Percentiles rank a stretch among this genome's conserved stretches.
phyloP scores from a whole-genome alignment of 768 basidiomycete species.

The Rhodosporidiobolus odoratus region DNA sequence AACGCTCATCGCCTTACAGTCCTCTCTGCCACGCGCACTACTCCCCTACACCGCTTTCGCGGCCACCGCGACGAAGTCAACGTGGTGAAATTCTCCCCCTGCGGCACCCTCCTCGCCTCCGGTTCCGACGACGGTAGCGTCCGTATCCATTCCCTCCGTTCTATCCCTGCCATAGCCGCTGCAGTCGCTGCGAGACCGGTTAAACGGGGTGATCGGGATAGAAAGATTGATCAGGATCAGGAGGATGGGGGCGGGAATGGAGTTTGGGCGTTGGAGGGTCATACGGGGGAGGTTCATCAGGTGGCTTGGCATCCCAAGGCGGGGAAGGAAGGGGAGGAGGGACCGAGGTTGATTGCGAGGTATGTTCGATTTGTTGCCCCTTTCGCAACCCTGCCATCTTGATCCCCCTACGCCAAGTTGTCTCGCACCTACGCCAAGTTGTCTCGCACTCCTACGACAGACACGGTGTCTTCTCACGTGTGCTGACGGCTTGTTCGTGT shows the following conservation, averaged over 20 bases:
- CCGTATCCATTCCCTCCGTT: slow-evolving; percentile 42
- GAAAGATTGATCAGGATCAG: slow-evolving; percentile 33
- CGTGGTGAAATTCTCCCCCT: slow-evolving; percentile 42
- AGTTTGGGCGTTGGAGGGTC: slow-evolving; percentile 35
- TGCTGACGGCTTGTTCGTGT: background rate
- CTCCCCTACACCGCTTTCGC: slow-evolving; percentile 40
- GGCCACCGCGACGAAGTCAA: slow-evolving; percentile 47
- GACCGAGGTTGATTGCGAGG: slow-evolving; percentile 37
- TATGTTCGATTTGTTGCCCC: slow-evolving; percentile 2
- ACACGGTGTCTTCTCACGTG: background rate
- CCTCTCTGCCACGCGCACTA: slow-evolving; percentile 22
- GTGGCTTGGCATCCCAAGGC: slow-evolving; percentile 37
- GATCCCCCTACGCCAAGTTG: background rate
- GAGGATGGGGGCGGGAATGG: slow-evolving; percentile 12
- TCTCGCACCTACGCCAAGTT: background rate
- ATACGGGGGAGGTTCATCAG: slow-evolving; percentile 39
- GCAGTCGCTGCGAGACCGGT: slow-evolving; percentile 2
- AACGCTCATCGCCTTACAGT: slow-evolving; percentile 6
- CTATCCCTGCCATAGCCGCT: slow-evolving; percentile 20
- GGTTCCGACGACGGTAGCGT: slow-evolving; percentile 44
- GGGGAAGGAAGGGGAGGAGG: slow-evolving; percentile 5
- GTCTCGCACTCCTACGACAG: background rate
- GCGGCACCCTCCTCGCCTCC: slow-evolving; percentile 41
- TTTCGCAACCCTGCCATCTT: background rate
- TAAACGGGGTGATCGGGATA: slow-evolving; percentile 4